Evolutionary conservation across 2,329 filamentous ascomycete genomes (phyloP).

Genomic region (Colletotrichum sansevieriae): DNA sequence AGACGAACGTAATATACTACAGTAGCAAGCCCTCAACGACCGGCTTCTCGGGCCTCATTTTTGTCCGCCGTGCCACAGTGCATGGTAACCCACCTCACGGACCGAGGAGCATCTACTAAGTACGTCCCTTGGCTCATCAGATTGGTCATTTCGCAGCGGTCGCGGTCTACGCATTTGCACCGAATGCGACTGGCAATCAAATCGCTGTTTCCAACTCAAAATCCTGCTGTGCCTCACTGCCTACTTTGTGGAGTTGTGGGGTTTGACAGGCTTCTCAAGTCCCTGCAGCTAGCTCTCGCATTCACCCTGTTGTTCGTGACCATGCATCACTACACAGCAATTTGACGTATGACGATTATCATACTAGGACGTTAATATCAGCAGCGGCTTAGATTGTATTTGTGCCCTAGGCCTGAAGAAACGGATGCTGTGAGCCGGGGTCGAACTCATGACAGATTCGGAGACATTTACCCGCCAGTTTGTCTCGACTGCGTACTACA

Average conservation of each 20-base stretch:
- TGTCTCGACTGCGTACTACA: too few species aligned
- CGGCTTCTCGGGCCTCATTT: constrained; percentile 6
- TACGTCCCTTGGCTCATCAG: neutral
- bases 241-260: constrained; percentile 22
- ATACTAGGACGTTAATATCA: too few species aligned
- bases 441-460: too few species aligned
- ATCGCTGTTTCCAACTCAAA: too few species aligned
- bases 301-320: neutral
- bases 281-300: constrained; percentile 35
- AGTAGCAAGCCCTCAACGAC: neutral
- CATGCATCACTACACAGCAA: constrained; percentile 5
- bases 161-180: too few species aligned
- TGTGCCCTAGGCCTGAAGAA: too few species aligned
- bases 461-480: too few species aligned
- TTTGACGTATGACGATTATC: neutral
- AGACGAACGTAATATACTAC: constrained; percentile 13
- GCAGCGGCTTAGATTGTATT: too few species aligned
- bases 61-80: neutral
- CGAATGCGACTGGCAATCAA: too few species aligned
- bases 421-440: too few species aligned
- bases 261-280: constrained; percentile 30
- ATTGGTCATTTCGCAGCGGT: too few species aligned
- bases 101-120: constrained; percentile 19
- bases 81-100: constrained; percentile 9
- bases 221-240: neutral